phyloP scores from a whole-genome alignment of 1,139 yeast species.

The Dujonia santamariae region DNA sequence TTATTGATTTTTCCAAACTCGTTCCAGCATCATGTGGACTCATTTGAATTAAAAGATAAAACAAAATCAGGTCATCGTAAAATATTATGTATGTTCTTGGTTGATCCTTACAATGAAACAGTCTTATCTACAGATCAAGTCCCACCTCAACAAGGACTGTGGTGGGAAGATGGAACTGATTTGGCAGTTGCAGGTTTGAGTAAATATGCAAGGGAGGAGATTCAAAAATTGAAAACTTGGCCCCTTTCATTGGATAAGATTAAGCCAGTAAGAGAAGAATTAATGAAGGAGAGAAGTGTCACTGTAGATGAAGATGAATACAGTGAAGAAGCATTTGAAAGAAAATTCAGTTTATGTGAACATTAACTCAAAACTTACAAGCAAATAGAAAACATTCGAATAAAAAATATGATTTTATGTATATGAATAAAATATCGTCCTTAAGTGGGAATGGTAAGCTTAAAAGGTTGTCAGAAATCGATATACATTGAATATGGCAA shows the following conservation, averaged over 20 bases:
- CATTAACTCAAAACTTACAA: too few relatives aligned
- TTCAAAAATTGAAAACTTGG: slow-evolving; percentile 11
- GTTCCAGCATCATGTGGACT: slow-evolving; percentile 39
- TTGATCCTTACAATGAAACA: slow-evolving; percentile 32
- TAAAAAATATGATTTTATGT: too few relatives aligned
- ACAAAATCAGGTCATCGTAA: slow-evolving; percentile 37
- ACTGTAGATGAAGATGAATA: slow-evolving; percentile 10
- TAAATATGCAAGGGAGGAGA: slow-evolving; percentile 11
- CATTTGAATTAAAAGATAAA: slow-evolving; percentile 34
- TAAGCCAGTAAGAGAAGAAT: slow-evolving; percentile 17
- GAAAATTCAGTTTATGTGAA: slow-evolving; percentile 29
- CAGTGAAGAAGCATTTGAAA: slow-evolving; percentile 14
- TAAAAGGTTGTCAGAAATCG: too few relatives aligned
- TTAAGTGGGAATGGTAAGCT: too few relatives aligned
- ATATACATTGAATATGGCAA: too few relatives aligned
- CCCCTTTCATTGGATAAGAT: slow-evolving; percentile 12
- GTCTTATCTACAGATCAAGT: slow-evolving; percentile 31
- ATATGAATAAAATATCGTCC: too few relatives aligned
- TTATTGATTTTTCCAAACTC: slow-evolving; percentile 38
- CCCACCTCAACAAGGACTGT: slow-evolving; percentile 23
- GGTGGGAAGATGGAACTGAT: slow-evolving; percentile 7
- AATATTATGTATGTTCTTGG: slow-evolving; percentile 39
- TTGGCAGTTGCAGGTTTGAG: slow-evolving; percentile 8
- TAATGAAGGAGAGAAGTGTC: slow-evolving; percentile 33
- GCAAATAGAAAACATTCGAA: too few relatives aligned